Base-by-base conservation (phyloP, 257 asterid genomes). In the Gardenia jasminoides region DNA sequence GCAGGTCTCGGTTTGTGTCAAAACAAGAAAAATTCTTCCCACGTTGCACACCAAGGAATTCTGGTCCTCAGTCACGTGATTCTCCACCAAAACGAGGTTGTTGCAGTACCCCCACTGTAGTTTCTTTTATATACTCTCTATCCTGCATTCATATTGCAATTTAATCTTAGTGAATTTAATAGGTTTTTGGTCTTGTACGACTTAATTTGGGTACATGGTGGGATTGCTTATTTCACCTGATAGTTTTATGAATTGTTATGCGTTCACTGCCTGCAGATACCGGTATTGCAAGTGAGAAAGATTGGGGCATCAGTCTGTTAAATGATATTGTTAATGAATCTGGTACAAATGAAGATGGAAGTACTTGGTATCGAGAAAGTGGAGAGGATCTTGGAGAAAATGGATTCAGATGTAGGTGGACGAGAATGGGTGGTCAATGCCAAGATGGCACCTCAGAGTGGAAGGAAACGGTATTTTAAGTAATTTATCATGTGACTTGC, bases 41-140 rank as follows among this genome's bases (percentile, higher is more conserved):
- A 0, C 92, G 97, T 4, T 93, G 98, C 84, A 85, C 84, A 30
- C 92, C 91, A 17, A 85, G 94, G 86, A 86, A 85, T 78, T 75
- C 92, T 50, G 99, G 97, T 74, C 98, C 97, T 50, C 97, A 96
- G 83, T 90, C 98, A 56, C 97, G 97, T 28, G 98, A 93, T 80
- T 83, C 96, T 74, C 97, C 99, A 10, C 99, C 99, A 59, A 91
- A 91, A 84, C 87, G 99, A 92, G 99, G 99, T 96, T 77, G 85
- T 61, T 9, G 65, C 52, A 74, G 46, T 56, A 64, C 43, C 74
- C 81, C 76, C 66, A 8, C 5, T 7, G 46, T 16, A 22, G 31
- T 28, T 47, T 13, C 75, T 75, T 58, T 50, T 46, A 28, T 11
- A 22, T 33, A 75, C 22, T 10, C 0, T 54, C 10, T 19, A n/a